Conservation (phyloP, 352 stramenopile genomes). For the Phytophthora pisi region DNA sequence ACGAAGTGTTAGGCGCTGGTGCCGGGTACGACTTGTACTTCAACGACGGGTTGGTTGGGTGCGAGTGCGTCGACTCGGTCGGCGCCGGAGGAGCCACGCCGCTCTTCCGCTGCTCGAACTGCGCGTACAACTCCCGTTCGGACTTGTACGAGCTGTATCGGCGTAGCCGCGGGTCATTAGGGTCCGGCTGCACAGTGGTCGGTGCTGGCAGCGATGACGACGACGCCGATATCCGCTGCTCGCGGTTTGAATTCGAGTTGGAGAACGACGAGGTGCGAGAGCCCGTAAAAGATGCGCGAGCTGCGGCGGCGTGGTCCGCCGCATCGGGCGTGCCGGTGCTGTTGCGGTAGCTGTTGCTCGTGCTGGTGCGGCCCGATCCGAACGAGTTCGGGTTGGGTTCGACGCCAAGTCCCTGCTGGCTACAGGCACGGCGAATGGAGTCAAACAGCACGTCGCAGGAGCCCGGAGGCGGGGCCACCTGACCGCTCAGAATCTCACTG, state of each 20-base stretch:
- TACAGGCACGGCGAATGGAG: conserved; percentile 59
- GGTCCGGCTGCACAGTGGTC: conserved; percentile 37
- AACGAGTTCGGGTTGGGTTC: conserved; percentile 28
- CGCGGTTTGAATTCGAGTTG: conserved; percentile 10
- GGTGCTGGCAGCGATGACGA: conserved; percentile 36
- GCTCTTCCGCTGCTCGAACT: conserved; percentile 66
- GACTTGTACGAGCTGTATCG: conserved; percentile 84
- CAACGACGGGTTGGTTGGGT: conserved; percentile 55
- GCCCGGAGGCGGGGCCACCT: conserved; percentile 65
- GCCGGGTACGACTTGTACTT: conserved; percentile 71
- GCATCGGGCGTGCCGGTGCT: conserved; percentile 30
- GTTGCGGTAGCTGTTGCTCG: conserved; percentile 29
- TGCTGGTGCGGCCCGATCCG: conserved; percentile 30
- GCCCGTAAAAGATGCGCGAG: conserved; percentile 27
- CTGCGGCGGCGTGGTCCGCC: conserved; percentile 35
- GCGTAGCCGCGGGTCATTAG: conserved; percentile 70
- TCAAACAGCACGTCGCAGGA: conserved; percentile 77
- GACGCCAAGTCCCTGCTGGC: conserved; percentile 26
- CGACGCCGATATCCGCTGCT: conserved; percentile 24
- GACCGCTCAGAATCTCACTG: conserved; percentile 80
- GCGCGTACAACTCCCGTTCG: conserved; percentile 78
- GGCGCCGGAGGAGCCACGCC: conserved; percentile 26
- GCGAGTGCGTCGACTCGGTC: conserved; percentile 46
- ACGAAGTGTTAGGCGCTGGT: conserved; percentile 42
- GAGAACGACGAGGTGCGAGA: conserved; percentile 30